Base-by-base conservation (phyloP, 352 stramenopile genomes). In the Elongisporangium prolatum region DNA sequence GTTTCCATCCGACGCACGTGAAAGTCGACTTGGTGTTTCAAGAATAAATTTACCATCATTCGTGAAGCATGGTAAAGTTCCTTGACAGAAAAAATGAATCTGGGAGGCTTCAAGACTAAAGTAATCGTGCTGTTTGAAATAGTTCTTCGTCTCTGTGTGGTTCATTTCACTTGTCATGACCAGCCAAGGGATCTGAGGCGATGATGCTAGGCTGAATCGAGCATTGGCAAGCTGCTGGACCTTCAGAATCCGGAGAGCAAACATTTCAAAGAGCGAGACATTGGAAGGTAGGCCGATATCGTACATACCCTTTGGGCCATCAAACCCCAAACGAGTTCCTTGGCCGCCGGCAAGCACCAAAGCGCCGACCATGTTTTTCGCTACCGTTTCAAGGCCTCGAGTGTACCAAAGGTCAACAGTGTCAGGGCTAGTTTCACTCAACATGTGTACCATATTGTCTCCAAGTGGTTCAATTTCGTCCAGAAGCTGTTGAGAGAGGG, bases 91-190 rank as follows among this genome's bases (percentile, higher is more conserved):
- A 72, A 99, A 99, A 48, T 86, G 78, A 10, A 99, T 77, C 63
- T 99, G 81, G 16, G 78, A 59, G 37, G 84, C 63, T 20, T 69
- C 56, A 0, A 99, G 73, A 28, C 95, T 96, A 75, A 99, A 99
- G 67, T 86, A 97, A 13, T 74, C 63, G 56, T 98, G 80, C 0
- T 85, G 50, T 17, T 69, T 62, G 70, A 99, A 99, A 72, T 92
- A 99, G 8, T 61, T 63, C 3, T 86, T 61, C 7, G 96, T 99
- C 22, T 88, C 79, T 16, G 91, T 80, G 68, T 99, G 88, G 70
- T 99, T 99, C 67, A 98, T 86, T 18, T 89, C 83, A 68, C 91
- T 98, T 16, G 97, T 99, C 97, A 99, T 99, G 52, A 99, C 86
- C 61, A 59, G 68, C 48, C 81, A 61, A 96, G 96, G 52, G 96